Base-by-base conservation (phyloP, 2,329 filamentous ascomycete genomes). In the Ophioceras dolichostomum region DNA sequence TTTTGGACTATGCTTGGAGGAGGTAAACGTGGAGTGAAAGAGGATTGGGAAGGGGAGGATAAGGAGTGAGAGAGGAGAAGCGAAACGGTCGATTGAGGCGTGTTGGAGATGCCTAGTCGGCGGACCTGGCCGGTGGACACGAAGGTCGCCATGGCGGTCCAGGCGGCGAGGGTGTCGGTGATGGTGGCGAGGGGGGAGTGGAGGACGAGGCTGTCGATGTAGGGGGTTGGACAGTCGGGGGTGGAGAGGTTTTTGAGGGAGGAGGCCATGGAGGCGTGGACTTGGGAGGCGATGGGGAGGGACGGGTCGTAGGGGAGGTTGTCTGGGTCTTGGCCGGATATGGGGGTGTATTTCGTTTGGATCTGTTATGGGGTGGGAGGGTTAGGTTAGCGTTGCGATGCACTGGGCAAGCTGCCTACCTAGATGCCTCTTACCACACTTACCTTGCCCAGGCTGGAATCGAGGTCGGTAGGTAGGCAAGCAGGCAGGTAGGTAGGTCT, bases 341-440 rank as follows among this genome's bases (percentile, higher is more conserved):
- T 55, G 0, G 79, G 68, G 1, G 81, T 85, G 60, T 80, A 91
- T 55, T 89, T 91, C n/a, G 84, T 88, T 68, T 93, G 84, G 32
- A 88, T 65, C 74, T 81, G 38, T 9, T 14, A 12, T 26, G 22
- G 22, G 22, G 22, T 12, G 22, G 7, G 8, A 12, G 7, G 22
- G 27, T 29, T 36, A 32, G 37, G 32, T 5, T 5, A 17, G 10
- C 9, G 35, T 36, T 16, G n/a, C n/a, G n/a, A n/a, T n/a, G n/a
- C n/a, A 39, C 32, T n/a, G 18, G 16, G 22, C n/a, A 10, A 9
- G 19, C 22, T 21, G 18, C n/a, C 30, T 12, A 12, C 5, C 28
- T 13, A 24, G 24, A 24, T 18, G 31, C 2, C 13, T 63, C 34
- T 50, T 18, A 5, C 5, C 7, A n/a, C n/a, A n/a, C n/a, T n/a